A percentile compares a stretch with the other conserved stretches of the same genome.
These are phyloP conservation scores for Chaetomium strumarium DNA, from an alignment of 2,329 filamentous ascomycete species.

Conservation along the genomic window DNA sequence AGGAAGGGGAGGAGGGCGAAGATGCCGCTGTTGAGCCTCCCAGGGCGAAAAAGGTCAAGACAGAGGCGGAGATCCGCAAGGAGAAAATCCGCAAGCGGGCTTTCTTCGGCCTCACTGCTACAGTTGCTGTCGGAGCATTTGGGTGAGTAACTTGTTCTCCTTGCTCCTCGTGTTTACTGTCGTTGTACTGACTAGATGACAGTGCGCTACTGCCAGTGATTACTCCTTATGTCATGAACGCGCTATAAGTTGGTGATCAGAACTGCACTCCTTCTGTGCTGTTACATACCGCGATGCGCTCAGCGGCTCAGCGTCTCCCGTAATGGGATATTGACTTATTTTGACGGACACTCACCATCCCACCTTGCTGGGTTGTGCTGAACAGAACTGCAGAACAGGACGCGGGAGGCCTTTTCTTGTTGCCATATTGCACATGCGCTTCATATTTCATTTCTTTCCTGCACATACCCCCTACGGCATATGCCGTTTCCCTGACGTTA, in stretches of 20 bases:
- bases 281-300: background rate
- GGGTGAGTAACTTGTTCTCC: conserved; percentile 59
- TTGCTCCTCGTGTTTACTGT: background rate
- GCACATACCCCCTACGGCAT: conserved; percentile 23
- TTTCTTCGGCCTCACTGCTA: conserved; percentile 78
- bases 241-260: conserved; percentile 14
- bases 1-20: conserved; percentile 33
- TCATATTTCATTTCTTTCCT: conserved; percentile 1
- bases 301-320: background rate
- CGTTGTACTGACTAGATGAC: conserved; percentile 2
- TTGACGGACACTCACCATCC: background rate
- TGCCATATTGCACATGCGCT: conserved; percentile 19
- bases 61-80: conserved; percentile 75
- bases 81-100: conserved; percentile 83
- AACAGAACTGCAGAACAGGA: conserved; percentile 5
- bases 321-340: background rate
- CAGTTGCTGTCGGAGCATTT: conserved; percentile 58
- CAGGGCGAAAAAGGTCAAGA: conserved; percentile 69
- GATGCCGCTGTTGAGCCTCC: conserved; percentile 37
- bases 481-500: conserved; percentile 14
- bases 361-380: conserved; percentile 10
- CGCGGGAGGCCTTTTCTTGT: conserved; percentile 6
- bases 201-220: conserved; percentile 25
- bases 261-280: background rate
- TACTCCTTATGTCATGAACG: conserved; percentile 23